These are phyloP conservation scores for Ogataea methylovora DNA, from an alignment of 805 yeast genomes.

Conservation along the genomic window DNA sequence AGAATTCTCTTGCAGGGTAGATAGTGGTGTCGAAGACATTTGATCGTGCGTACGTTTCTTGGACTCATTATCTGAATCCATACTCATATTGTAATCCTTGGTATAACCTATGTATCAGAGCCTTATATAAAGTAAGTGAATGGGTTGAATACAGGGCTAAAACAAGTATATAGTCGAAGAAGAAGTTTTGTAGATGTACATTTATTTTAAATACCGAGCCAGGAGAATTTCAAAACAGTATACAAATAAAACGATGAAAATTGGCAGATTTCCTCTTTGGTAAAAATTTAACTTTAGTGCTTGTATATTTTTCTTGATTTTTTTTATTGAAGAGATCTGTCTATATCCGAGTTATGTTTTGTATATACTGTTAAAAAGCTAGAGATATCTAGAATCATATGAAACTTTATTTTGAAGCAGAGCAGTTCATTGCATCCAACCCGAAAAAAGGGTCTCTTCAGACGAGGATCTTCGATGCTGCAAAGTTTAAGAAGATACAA, in stretches of 20 bases:
- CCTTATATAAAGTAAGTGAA: too few relatives aligned
- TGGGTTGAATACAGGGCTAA: background rate
- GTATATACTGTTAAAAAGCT: background rate
- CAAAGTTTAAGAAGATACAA: slow-evolving; percentile 39
- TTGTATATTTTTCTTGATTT: too few relatives aligned
- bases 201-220: too few relatives aligned
- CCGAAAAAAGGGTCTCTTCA: slow-evolving; percentile 48
- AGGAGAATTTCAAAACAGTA: too few relatives aligned
- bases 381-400: slow-evolving; percentile 8
- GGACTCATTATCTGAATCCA: too few relatives aligned
- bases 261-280: too few relatives aligned
- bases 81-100: background rate
- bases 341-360: background rate
- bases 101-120: too few relatives aligned
- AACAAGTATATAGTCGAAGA: too few relatives aligned
- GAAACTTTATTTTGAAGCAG: slow-evolving; percentile 35
- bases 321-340: too few relatives aligned
- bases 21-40: background rate
- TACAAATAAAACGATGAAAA: too few relatives aligned
- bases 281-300: too few relatives aligned
- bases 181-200: too few relatives aligned
- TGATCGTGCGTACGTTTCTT: slow-evolving; percentile 4
- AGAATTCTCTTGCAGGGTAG: background rate
- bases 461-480: slow-evolving; percentile 41
- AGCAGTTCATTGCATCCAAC: slow-evolving; percentile 29